Evolutionary conservation across 75 land plant genomes (phyloP), one percentile per base, ranked within the genome.

Genomic region (Pseudotsuga menziesii): DNA sequence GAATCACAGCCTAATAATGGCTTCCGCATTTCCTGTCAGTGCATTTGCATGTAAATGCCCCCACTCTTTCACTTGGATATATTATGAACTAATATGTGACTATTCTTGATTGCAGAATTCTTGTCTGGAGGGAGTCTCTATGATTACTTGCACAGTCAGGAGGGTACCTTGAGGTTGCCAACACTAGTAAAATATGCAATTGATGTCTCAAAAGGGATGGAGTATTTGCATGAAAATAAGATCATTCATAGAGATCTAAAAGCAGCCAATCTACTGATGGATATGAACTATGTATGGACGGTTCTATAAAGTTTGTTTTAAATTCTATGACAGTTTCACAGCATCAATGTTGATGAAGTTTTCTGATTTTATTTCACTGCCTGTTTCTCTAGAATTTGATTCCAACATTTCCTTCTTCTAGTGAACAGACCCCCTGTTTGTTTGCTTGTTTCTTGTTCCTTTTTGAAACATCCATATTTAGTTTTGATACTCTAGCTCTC

Each of bases 201-300:
- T 74, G 94, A 90, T 81, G 82, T 92, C 22, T 83, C 93, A 80
- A 84, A 84, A 78, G 92, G 92, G 61, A 92, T 90, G 92, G 86
- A 83, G 22, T 92, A 92, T 78, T 75, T 92, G 83, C 94, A 92
- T 73, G 80, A 81, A 73, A 90, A 86, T 16, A 80, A 88, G 61
- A 90, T 92, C 61, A 90, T 92, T 71, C 94, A 92, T 61, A 82
- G 92, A 72, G 94, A 92, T 79, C 73, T 92, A 52, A 92, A 92
- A 82, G 86, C 94, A 62, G 92, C 94, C n/a, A 92, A 90, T 71
- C 79, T 90, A 78, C 83, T 92, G 44, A 80, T 92, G 90, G 94
- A 92, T 58, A 58, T 70, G 55, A 22, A 82, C 55, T 70, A 81
- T 66, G 91, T 89, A 81, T 78, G 85, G 29, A n/a, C 12, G 25